Percentiles rank a stretch among this genome's conserved stretches.
These are phyloP conservation scores for Mycena galericulata DNA, from an alignment of 768 basidiomycete genomes.

Conservation along the genomic window DNA sequence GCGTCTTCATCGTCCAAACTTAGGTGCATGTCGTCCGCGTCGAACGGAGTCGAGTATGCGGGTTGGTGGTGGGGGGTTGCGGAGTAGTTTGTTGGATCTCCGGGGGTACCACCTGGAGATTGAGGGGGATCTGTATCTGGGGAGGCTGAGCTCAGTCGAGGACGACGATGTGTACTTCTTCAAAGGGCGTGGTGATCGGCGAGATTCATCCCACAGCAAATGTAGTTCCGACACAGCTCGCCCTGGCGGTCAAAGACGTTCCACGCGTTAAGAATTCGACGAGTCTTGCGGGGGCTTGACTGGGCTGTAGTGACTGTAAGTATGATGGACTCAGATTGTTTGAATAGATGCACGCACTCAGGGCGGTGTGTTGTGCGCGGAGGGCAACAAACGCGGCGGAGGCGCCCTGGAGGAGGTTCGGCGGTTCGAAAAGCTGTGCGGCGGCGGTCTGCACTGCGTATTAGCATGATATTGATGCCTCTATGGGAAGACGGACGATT, in stretches of 20 bases:
- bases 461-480: no score
- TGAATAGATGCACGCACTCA: no score
- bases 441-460: constrained; percentile 44
- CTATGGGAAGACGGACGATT: constrained; percentile 20
- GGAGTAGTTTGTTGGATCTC: constrained; percentile 38
- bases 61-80: constrained; percentile 46
- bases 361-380: constrained; percentile 36
- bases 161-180: constrained; percentile 89
- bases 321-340: no score
- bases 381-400: constrained; percentile 66
- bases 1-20: constrained; percentile 68
- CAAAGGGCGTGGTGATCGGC: constrained; percentile 84
- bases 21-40: constrained; percentile 87
- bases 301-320: constrained; percentile 13
- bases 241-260: constrained; percentile 76
- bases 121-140: constrained; percentile 60
- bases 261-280: constrained; percentile 73
- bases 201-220: constrained; percentile 84
- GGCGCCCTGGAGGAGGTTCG: constrained; percentile 67
- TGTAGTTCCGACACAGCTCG: constrained; percentile 88
- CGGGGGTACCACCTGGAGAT: constrained; percentile 50
- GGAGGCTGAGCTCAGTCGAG: constrained; percentile 57
- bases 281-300: constrained; percentile 30
- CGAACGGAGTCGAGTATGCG: constrained; percentile 62
- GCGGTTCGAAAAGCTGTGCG: constrained; percentile 59